Evolutionary conservation across 2,329 filamentous ascomycete genomes (phyloP).

Genomic region (Myriosclerotinia duriaeana): DNA sequence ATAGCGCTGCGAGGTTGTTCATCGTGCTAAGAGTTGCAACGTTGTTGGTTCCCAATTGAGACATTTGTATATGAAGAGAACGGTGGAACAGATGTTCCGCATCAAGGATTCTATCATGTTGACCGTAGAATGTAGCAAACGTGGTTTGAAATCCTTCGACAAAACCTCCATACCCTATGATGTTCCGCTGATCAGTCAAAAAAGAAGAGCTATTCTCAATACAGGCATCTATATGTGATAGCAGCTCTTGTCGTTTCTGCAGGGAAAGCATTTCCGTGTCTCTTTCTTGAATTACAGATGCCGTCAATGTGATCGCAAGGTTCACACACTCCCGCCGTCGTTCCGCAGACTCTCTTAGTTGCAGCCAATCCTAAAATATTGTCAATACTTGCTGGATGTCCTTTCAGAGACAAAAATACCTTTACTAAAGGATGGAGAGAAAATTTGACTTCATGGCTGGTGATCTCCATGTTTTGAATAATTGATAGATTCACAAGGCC

Average conservation of each 20-base stretch:
- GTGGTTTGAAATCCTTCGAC: constrained; percentile 13
- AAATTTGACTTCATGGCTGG: constrained; percentile 23
- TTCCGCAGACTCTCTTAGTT: constrained; percentile 4
- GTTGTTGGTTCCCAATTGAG: constrained; percentile 20
- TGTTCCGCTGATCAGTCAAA: constrained; percentile 11
- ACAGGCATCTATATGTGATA: constrained; percentile 18
- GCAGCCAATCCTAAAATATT: constrained; percentile 7
- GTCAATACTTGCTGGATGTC: constrained; percentile 10
- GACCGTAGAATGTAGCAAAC: constrained; percentile 24
- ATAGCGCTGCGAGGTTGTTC: constrained; percentile 39
- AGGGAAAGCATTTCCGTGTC: constrained; percentile 5
- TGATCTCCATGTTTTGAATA: constrained; percentile 26
- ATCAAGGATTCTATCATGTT: constrained; percentile 24
- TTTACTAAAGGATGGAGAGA: constrained; percentile 33
- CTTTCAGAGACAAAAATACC: constrained; percentile 22
- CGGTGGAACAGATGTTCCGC: constrained; percentile 29
- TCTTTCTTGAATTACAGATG: constrained; percentile 6
- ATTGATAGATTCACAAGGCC: constrained; percentile 31
- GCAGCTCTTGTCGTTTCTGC: constrained; percentile 16
- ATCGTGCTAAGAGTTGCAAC: constrained; percentile 26
- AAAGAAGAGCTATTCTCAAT: constrained; percentile 10
- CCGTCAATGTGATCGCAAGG: neutral
- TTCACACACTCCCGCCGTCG: neutral
- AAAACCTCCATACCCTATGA: constrained; percentile 22
- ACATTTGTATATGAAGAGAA: constrained; percentile 23